Percentiles rank a stretch among this genome's conserved stretches.
Evolutionary conservation across 805 yeast genomes (phyloP).

Genomic region (Maudiozyma saulgeensis): DNA sequence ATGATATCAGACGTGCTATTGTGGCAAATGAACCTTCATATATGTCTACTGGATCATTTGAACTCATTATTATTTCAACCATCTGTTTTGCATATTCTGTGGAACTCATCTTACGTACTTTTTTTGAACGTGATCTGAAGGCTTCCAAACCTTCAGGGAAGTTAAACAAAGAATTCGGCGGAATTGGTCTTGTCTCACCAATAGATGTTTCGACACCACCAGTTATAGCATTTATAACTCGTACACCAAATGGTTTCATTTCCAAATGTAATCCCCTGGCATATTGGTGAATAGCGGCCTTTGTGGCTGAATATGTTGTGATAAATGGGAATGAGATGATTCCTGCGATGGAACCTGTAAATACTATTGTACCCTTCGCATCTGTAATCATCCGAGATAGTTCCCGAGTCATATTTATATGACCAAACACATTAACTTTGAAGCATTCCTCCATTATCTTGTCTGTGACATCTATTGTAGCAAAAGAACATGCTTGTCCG

Average conservation of each 20-base stretch:
- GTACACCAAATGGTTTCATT: slow-evolving; percentile 59
- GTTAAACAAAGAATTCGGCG: slow-evolving; percentile 42
- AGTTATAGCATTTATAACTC: slow-evolving; percentile 58
- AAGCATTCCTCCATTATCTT: slow-evolving; percentile 41
- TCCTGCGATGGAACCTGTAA: slow-evolving; percentile 67
- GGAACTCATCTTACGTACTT: slow-evolving; percentile 48
- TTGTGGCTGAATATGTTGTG: slow-evolving; percentile 52
- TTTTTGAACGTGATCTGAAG: slow-evolving; percentile 39
- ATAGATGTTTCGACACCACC: slow-evolving; percentile 69
- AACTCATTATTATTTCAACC: slow-evolving; percentile 36
- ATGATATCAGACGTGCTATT: slow-evolving; percentile 27
- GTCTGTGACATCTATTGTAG: slow-evolving; percentile 57
- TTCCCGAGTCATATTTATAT: slow-evolving; percentile 52
- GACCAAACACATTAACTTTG: slow-evolving; percentile 62
- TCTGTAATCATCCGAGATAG: slow-evolving; percentile 45
- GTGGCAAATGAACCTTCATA: slow-evolving; percentile 45
- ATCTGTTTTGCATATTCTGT: slow-evolving; percentile 47
- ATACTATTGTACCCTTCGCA: slow-evolving; percentile 57
- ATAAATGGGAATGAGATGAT: slow-evolving; percentile 59
- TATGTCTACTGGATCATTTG: slow-evolving; percentile 35
- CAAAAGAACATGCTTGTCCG: slow-evolving; percentile 62
- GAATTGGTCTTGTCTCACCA: slow-evolving; percentile 52
- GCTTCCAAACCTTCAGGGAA: slow-evolving; percentile 42
- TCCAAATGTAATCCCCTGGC: slow-evolving; percentile 54
- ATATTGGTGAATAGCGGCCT: slow-evolving; percentile 68